phyloP scores from a whole-genome alignment of 169 alveolate genomes.

The Eimeria praecox region DNA sequence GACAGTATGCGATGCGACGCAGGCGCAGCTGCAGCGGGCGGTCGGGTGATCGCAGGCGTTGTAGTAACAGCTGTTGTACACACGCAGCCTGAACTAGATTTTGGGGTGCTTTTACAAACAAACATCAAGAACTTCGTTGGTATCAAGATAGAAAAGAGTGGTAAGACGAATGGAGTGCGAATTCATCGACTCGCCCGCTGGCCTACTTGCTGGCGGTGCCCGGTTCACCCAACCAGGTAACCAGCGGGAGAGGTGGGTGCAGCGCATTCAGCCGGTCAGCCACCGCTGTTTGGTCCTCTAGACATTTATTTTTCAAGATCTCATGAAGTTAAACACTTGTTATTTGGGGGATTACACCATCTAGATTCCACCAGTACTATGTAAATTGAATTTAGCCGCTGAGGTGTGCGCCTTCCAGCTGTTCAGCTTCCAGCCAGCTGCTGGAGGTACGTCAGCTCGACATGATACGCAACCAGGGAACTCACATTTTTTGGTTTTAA shows the following conservation, averaged over 20 bases:
- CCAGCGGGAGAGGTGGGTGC: slow-evolving; percentile 23
- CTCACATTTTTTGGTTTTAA: background rate
- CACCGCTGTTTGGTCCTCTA: background rate
- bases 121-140: no score
- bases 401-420: background rate
- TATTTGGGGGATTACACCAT: background rate
- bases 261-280: background rate
- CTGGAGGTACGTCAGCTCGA: background rate
- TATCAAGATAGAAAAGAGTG: background rate
- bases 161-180: background rate
- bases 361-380: background rate
- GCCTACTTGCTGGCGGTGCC: background rate
- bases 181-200: slow-evolving; percentile 13
- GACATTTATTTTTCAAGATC: background rate
- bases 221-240: slow-evolving; percentile 11
- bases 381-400: background rate
- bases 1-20: slow-evolving; percentile 57
- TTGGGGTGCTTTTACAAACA: background rate
- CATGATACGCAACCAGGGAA: background rate
- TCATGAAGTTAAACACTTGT: background rate
- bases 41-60: slow-evolving; percentile 47
- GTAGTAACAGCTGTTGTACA: background rate
- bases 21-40: slow-evolving; percentile 61
- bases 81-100: background rate
- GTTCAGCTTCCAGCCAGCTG: background rate